A percentile compares a stretch with the other conserved stretches of the same genome.
These are phyloP conservation scores for Mollisia scopiformis DNA, from an alignment of 2,329 filamentous ascomycete genomes.

Conservation along the genomic window DNA sequence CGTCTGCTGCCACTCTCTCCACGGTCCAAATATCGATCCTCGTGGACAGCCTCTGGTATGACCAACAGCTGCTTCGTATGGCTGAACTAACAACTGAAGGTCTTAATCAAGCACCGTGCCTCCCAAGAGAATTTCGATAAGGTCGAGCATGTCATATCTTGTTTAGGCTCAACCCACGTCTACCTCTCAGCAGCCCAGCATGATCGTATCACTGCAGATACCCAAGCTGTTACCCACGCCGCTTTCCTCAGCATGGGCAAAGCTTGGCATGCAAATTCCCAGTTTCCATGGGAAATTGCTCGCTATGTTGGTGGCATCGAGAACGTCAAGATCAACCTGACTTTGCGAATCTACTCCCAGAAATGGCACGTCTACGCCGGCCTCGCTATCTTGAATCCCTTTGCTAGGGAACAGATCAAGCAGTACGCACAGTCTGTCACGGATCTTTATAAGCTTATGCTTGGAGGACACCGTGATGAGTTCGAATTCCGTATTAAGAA, in stretches of 20 bases:
- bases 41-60: conserved; percentile 83
- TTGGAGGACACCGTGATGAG: conserved; percentile 78
- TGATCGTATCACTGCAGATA: conserved; percentile 97
- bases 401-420: conserved; percentile 87
- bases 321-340: conserved; percentile 99
- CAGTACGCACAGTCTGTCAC: conserved; percentile 94
- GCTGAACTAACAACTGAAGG: conserved; percentile 42
- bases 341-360: conserved; percentile 93
- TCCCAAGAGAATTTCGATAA: conserved; percentile 75
- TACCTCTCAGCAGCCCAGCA: conserved; percentile 86
- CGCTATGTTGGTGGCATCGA: conserved; percentile 97
- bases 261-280: conserved; percentile 91
- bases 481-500: conserved; percentile 75
- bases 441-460: conserved; percentile 95
- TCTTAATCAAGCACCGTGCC: conserved; percentile 89
- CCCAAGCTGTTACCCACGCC: conserved; percentile 95
- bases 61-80: not conserved
- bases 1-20: conserved; percentile 93
- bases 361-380: conserved; percentile 99
- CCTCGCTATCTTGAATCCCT: conserved; percentile 93
- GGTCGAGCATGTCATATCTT: conserved; percentile 80
- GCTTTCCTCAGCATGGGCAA: conserved; percentile 98
- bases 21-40: conserved; percentile 88
- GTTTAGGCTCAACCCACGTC: conserved; percentile 84
- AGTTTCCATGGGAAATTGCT: conserved; percentile 97